Evolutionary conservation across 441 rosid species (phyloP).

Genomic region (Erysimum pusillum): DNA sequence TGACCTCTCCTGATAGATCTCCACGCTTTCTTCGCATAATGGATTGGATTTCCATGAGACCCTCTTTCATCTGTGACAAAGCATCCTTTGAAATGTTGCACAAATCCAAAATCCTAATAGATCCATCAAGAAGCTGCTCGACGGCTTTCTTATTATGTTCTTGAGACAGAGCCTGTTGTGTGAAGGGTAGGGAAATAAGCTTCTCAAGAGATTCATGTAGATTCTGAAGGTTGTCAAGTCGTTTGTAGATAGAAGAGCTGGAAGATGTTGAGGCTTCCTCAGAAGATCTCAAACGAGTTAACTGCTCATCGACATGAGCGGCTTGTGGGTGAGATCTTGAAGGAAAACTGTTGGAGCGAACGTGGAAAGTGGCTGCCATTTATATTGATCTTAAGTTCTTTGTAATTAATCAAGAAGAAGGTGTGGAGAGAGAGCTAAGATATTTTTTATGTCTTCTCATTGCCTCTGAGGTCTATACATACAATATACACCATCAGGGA

Average conservation of each 20-base stretch:
- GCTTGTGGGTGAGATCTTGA: constrained; percentile 42
- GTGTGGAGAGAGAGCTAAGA: constrained; percentile 16
- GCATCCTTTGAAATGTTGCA: constrained; percentile 45
- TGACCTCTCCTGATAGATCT: constrained; percentile 41
- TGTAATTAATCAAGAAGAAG: constrained; percentile 16
- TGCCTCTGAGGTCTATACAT: constrained; percentile 7
- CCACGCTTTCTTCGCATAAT: constrained; percentile 48
- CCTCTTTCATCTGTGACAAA: constrained; percentile 46
- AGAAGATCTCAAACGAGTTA: constrained; percentile 40
- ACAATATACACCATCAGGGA: constrained; percentile 14
- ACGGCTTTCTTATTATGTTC: constrained; percentile 33
- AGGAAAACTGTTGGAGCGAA: constrained; percentile 40
- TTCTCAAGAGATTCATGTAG: constrained; percentile 48
- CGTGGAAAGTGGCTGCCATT: constrained; percentile 31
- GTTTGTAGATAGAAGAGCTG: constrained; percentile 35
- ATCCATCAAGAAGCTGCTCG: constrained; percentile 54
- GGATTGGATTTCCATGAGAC: constrained; percentile 47
- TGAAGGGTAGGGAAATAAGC: constrained; percentile 46
- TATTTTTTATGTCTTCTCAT: constrained; percentile 24
- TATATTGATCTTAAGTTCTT: background rate
- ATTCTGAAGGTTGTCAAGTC: constrained; percentile 45
- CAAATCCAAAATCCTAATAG: constrained; percentile 44
- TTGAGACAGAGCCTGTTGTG: constrained; percentile 38
- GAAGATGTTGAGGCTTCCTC: constrained; percentile 38
- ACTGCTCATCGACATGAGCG: constrained; percentile 32